phyloP scores from a whole-genome alignment of 768 basidiomycete genomes.

The Leccinellum rugosiceps region DNA sequence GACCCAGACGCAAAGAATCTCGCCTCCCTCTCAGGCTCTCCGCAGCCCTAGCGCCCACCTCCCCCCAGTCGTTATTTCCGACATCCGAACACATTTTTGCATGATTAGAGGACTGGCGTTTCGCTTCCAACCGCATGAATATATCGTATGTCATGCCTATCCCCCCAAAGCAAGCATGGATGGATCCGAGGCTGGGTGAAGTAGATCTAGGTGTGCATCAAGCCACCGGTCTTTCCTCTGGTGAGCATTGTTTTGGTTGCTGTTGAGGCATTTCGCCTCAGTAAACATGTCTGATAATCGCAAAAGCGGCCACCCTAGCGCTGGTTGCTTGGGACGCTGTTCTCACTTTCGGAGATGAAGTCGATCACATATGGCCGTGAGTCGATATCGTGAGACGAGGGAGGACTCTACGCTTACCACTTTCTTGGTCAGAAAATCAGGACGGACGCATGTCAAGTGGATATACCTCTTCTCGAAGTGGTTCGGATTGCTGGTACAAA shows the following conservation, averaged over 20 bases:
- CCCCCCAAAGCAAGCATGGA: not conserved
- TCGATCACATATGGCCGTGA: slow-evolving; percentile 22
- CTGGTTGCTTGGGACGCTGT: slow-evolving; percentile 16
- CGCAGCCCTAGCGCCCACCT: not conserved
- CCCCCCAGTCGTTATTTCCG: not conserved
- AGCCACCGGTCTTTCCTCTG: slow-evolving; percentile 2
- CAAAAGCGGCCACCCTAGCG: slow-evolving; percentile 7
- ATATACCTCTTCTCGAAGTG: slow-evolving; percentile 22
- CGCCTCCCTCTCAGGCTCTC: not conserved
- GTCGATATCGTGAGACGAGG: not conserved
- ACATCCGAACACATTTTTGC: not conserved
- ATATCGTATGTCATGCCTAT: not conserved
- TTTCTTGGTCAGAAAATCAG: slow-evolving; percentile 4
- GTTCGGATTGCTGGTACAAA: slow-evolving; percentile 19
- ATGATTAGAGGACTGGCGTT: not conserved
- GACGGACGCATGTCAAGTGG: slow-evolving; percentile 12
- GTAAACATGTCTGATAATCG: not conserved
- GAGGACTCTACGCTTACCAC: not conserved
- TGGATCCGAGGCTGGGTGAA: not conserved
- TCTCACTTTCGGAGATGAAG: slow-evolving; percentile 16
- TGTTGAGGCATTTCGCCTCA: not conserved
- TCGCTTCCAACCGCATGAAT: not conserved
- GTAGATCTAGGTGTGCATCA: slow-evolving; percentile 1
- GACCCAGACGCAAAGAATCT: not conserved
- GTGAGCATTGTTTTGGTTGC: slow-evolving; percentile 5